These are phyloP conservation scores for Echites panduratus DNA, from an alignment of 257 asterid species.

Conservation along the genomic window DNA sequence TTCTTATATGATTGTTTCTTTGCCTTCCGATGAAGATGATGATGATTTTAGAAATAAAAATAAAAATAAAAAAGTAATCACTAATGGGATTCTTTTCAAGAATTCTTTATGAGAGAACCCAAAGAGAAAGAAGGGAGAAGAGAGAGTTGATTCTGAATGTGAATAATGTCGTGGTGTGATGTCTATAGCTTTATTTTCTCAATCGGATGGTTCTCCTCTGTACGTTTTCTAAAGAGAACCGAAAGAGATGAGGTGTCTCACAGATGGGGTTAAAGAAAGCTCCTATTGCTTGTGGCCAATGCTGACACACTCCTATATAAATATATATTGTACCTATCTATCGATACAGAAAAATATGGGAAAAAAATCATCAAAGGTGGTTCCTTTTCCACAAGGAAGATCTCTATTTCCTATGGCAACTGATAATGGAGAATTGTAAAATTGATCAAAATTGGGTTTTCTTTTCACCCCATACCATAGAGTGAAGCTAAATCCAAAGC, in stretches of 20 bases:
- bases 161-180: conserved; percentile 32
- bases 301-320: background rate
- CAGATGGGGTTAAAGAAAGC: background rate
- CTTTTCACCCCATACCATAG: too few relatives aligned
- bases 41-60: conserved; percentile 23
- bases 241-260: conserved; percentile 53
- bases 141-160: conserved; percentile 23
- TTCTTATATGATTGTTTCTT: conserved; percentile 3
- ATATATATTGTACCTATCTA: background rate
- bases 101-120: conserved; percentile 18
- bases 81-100: conserved; percentile 31
- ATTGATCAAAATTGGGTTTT: too few relatives aligned
- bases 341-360: background rate
- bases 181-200: conserved; percentile 43
- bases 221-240: conserved; percentile 30
- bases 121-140: background rate
- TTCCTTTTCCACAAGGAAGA: conserved; percentile 3
- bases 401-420: background rate
- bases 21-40: conserved; percentile 26
- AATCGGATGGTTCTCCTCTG: conserved; percentile 24
- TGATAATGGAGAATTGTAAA: background rate
- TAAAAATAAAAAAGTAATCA: conserved; percentile 15
- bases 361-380: background rate
- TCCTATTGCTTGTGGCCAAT: conserved; percentile 4
- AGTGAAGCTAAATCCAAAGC: conserved; percentile 6